Evolutionary conservation across 805 yeast species (phyloP), one percentile per base, ranked within the genome.

Genomic region (Grigorovia humatica): DNA sequence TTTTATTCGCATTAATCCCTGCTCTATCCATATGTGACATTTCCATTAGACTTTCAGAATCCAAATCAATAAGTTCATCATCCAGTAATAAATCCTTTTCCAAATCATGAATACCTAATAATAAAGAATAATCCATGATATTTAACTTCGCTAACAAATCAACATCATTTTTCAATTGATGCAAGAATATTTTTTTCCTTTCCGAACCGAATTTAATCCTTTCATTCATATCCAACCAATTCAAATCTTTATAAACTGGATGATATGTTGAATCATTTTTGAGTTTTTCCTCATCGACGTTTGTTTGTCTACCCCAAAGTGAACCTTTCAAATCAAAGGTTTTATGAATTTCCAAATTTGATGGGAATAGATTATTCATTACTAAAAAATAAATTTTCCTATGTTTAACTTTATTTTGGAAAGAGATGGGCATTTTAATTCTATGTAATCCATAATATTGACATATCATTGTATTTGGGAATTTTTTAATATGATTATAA

Each of bases 311-410:
- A 2, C 97, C 96, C 74, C 85, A 76, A 0, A 95, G 80, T 0
- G 96, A 88, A 1, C 99, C 99, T 65, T 93, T 93, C 65, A 93
- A 76, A 65, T 93, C 99, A 68, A 80, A 93, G 44, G 89, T 86
- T 44, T 78, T 71, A 65, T 89, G 95, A 51, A 91, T 82, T 55
- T 86, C 93, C 48, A 89, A 75, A 62, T 87, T 88, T 7, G 97
- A 95, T 0, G 99, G 98, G 70, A 95, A 93, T 48, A 93, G 75
- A 63, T 93, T 93, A 73, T 93, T 93, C 99, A 93, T 93, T 38
- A 93, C 96, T 51, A 93, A 75, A 59, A 93, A 91, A 69, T 93
- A 95, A 43, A 93, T 87, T 64, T 87, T 90, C 51, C 89, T 76
- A 44, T 77, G 78, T 49, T 69, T 65, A 20, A 68, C 59, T 51